Percentiles rank a stretch among this genome's conserved stretches.
Evolutionary conservation across 2,329 filamentous ascomycete genomes (phyloP).

Genomic region (Ceratocystis variospora): DNA sequence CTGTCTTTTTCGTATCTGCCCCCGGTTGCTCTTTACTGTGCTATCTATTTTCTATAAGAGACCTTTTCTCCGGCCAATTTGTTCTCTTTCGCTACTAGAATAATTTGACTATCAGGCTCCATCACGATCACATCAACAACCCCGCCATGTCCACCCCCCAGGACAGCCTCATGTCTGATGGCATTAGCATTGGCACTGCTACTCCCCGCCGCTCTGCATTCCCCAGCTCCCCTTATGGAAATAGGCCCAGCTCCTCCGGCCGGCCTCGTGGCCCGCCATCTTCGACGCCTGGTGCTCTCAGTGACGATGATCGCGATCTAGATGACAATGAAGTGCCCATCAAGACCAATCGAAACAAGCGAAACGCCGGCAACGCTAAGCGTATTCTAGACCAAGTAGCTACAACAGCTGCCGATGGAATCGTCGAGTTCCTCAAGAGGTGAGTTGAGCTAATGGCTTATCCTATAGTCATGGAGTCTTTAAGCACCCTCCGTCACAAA

Average conservation of each 20-base stretch:
- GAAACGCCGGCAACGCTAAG: slow-evolving; percentile 38
- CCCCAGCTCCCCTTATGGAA: slow-evolving; percentile 15
- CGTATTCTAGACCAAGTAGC: slow-evolving; percentile 65
- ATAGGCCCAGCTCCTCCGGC: slow-evolving; percentile 36
- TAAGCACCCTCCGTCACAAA: no score
- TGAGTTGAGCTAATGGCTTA: slow-evolving; percentile 28
- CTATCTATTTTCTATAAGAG: no score
- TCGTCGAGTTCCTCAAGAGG: slow-evolving; percentile 69
- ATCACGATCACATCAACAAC: not conserved
- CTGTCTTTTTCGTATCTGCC: no score
- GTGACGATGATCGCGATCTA: slow-evolving; percentile 47
- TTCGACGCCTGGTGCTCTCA: slow-evolving; percentile 45
- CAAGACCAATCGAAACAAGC: slow-evolving; percentile 29
- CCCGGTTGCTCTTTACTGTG: no score
- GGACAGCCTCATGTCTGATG: slow-evolving; percentile 40
- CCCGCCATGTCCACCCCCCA: slow-evolving; percentile 17
- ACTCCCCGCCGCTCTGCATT: slow-evolving; percentile 34
- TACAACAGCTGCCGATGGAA: slow-evolving; percentile 58
- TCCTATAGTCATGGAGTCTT: no score
- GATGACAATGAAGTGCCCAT: slow-evolving; percentile 50
- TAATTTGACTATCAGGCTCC: no score
- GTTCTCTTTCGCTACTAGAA: no score
- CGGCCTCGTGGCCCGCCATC: slow-evolving; percentile 47
- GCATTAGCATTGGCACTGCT: slow-evolving; percentile 30
- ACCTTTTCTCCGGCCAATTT: no score